These are phyloP conservation scores for Pestalotiopsis fici DNA, from an alignment of 2,329 filamentous ascomycete genomes.

Conservation along the genomic window DNA sequence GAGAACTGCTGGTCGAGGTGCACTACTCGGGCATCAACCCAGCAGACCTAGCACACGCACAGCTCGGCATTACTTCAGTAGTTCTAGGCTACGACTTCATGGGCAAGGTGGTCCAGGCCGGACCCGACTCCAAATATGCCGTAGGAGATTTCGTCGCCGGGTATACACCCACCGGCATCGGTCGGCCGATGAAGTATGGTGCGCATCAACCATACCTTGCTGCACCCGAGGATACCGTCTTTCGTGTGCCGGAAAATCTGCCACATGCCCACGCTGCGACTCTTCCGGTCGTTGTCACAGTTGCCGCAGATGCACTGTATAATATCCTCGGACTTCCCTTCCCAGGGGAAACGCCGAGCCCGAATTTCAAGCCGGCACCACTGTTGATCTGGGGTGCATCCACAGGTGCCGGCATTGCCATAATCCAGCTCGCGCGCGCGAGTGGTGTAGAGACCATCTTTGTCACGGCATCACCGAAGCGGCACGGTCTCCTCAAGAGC, in stretches of 20 bases:
- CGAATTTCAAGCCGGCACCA: slow-evolving; percentile 14
- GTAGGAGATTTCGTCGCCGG: slow-evolving; percentile 9
- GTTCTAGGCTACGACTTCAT: slow-evolving; percentile 16
- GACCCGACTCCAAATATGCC: neutral
- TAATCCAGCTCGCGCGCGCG: slow-evolving; percentile 34
- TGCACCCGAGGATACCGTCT: neutral
- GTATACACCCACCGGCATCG: slow-evolving; percentile 1
- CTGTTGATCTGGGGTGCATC: slow-evolving; percentile 39
- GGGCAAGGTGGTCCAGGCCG: slow-evolving; percentile 8
- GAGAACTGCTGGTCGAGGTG: slow-evolving; percentile 11
- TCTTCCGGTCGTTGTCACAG: slow-evolving; percentile 13
- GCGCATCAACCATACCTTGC: slow-evolving; percentile 9
- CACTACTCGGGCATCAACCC: slow-evolving; percentile 14
- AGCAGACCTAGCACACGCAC: slow-evolving; percentile 12
- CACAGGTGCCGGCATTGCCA: slow-evolving; percentile 32
- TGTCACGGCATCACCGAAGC: slow-evolving; percentile 30
- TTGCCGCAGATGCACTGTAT: slow-evolving; percentile 22
- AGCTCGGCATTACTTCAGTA: slow-evolving; percentile 8
- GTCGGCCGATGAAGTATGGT: slow-evolving; percentile 4
- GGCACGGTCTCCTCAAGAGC: slow-evolving; percentile 28
- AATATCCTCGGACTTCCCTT: slow-evolving; percentile 17
- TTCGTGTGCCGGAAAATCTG: slow-evolving; percentile 5
- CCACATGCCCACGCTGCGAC: slow-evolving; percentile 14
- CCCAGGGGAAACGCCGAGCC: neutral
- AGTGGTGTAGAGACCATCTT: slow-evolving; percentile 32